Evolutionary conservation across 352 stramenopile species (phyloP), one percentile per base, ranked within the genome.

Genomic region (Phytophthora cryptogea): DNA sequence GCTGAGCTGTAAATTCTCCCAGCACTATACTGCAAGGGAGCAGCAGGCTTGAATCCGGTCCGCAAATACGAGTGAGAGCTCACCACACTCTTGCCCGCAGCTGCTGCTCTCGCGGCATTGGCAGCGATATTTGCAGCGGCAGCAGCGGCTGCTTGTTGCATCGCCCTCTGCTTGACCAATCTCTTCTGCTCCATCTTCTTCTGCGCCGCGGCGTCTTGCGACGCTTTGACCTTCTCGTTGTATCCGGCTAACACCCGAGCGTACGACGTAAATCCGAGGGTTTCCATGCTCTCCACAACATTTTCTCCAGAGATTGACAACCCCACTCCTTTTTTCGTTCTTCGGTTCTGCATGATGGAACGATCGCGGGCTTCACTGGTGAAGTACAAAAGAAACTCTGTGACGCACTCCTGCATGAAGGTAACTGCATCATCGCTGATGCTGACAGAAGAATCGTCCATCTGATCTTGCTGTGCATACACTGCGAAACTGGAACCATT

Each of bases 321-420:
- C 2, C 63, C 70, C 23, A 80, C 59, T 17, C 68, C 70, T 47
- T 90, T 90, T 51, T 80, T 86, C 60, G 56, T 71, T 57, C 59
- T 59, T 31, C 53, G 67, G 57, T 86, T 90, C 40, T 92, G 72
- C 42, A 88, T 57, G 26, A 83, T 53, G 4, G 79, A 72, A 9
- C 86, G 62, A 57, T 93, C 86, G n/a, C 79, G 73, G 1, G 83
- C 78, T 52, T 95, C 86, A 48, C 86, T 95, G 31, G 82, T 91
- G 31, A 93, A 69, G 35, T 87, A 95, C 35, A 95, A 45, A 10
- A 95, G 52, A 47, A 95, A 95, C 67, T 95, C 86, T 0, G 81
- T 93, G 37, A 87, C 82, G 20, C 86, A 95, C 54, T 95, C 86
- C 53, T 95, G 86, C 78, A 95, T 89, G 31, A 93, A 80, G 48